A percentile compares a stretch with the other conserved stretches of the same genome.
phyloP scores from a whole-genome alignment of 2,329 filamentous ascomycete genomes.

The Paecilomyces variotii region DNA sequence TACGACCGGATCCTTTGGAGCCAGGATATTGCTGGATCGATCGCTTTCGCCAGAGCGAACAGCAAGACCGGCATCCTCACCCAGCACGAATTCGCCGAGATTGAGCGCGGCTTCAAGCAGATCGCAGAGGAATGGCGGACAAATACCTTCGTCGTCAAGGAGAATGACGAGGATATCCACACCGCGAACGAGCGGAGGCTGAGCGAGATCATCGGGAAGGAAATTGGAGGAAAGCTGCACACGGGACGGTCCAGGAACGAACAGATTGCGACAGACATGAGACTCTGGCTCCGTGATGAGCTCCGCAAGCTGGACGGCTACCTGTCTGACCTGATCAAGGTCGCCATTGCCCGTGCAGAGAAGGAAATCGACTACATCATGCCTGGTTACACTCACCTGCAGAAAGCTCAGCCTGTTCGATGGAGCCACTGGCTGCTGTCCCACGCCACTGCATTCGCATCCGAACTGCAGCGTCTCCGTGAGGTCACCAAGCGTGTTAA shows the following conservation, averaged over 20 bases:
- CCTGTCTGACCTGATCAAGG: conserved; percentile 61
- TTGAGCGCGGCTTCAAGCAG: conserved; percentile 61
- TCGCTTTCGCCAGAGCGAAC: conserved; percentile 77
- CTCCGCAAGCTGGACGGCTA: conserved; percentile 61
- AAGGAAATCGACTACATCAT: conserved; percentile 68
- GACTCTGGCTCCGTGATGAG: conserved; percentile 75
- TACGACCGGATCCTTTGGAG: conserved; percentile 72
- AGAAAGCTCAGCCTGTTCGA: conserved; percentile 71
- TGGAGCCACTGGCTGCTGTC: conserved; percentile 78
- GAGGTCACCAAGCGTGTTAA: conserved; percentile 70
- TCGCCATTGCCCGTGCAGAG: conserved; percentile 62
- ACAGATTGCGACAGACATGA: conserved; percentile 84
- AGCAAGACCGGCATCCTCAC: conserved; percentile 66
- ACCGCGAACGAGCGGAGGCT: conserved; percentile 65
- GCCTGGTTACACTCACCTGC: conserved; percentile 83
- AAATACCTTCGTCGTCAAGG: conserved; percentile 27
- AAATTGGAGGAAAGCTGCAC: conserved; percentile 80
- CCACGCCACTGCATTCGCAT: conserved; percentile 62
- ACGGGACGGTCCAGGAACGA: conserved; percentile 84
- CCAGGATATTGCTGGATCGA: conserved; percentile 70
- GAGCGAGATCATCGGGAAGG: conserved; percentile 78
- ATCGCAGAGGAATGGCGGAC: conserved; percentile 41
- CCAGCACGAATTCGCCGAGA: conserved; percentile 61
- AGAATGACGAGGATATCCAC: conserved; percentile 53
- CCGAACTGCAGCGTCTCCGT: conserved; percentile 68